phyloP scores from a whole-genome alignment of 2,329 filamentous ascomycete species.

The Scedosporium minutisporum region DNA sequence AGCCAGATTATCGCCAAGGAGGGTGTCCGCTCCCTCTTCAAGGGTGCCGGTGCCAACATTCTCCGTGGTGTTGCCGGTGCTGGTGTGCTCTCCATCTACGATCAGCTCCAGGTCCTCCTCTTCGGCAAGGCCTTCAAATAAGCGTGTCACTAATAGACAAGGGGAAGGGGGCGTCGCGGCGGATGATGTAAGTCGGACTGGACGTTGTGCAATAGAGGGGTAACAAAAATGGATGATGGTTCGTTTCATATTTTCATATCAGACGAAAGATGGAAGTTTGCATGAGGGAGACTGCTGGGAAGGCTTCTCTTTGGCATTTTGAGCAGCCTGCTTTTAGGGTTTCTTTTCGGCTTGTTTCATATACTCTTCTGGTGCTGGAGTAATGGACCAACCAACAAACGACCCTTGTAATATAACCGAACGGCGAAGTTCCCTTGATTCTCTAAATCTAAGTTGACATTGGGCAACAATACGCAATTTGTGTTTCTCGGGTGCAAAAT shows the following conservation, averaged over 20 bases:
- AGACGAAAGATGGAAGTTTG: conserved; percentile 36
- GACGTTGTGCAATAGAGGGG: conserved; percentile 15
- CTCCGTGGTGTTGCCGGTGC: conserved; percentile 99
- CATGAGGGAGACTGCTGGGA: conserved; percentile 30
- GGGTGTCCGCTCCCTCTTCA: conserved; percentile 99
- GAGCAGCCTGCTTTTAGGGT: conserved; percentile 6
- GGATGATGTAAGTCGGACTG: not conserved
- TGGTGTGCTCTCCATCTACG: conserved; percentile 99
- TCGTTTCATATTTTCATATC: conserved; percentile 29
- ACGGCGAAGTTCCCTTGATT: conserved; percentile 6
- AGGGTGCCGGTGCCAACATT: conserved; percentile 99
- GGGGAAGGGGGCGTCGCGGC: not conserved
- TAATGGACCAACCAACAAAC: conserved; percentile 6
- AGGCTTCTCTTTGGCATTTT: conserved; percentile 5
- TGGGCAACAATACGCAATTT: not conserved
- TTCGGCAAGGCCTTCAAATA: conserved; percentile 99
- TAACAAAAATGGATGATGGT: conserved; percentile 23
- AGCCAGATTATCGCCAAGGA: conserved; percentile 95
- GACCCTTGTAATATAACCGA: conserved; percentile 7
- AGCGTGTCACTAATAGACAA: conserved; percentile 27
- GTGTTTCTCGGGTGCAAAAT: not conserved
- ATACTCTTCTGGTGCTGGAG: conserved; percentile 6
- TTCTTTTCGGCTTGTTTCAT: conserved; percentile 7
- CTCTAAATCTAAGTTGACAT: conserved; percentile 1
- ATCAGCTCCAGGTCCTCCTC: conserved; percentile 97